Evolutionary conservation across 139 green algal genomes (phyloP).

Genomic region (Nannochloris sp.): DNA sequence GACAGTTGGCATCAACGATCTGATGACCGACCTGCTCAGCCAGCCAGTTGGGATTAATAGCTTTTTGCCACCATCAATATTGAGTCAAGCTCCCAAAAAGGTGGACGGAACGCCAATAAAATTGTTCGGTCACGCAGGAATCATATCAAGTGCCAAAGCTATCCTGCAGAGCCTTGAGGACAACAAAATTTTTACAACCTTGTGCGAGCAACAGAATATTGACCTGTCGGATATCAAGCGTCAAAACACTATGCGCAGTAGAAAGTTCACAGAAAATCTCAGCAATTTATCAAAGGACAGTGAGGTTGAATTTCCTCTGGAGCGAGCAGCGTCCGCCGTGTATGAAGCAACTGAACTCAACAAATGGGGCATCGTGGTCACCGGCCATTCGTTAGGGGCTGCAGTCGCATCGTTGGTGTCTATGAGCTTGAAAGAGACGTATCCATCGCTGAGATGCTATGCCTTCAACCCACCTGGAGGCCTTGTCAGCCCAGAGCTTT

Average conservation of each 20-base stretch:
- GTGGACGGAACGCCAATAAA: conserved; percentile 5
- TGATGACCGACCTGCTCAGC: conserved; percentile 22
- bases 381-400: conserved; percentile 39
- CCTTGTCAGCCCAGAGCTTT: conserved; percentile 28
- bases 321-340: conserved; percentile 12
- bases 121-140: conserved; percentile 29
- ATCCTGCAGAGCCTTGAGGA: conserved; percentile 38
- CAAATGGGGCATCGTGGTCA: conserved; percentile 34
- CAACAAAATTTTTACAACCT: conserved; percentile 20
- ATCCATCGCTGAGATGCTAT: conserved; percentile 31
- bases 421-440: conserved; percentile 33
- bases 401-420: conserved; percentile 34
- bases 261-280: neutral
- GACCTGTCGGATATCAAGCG: neutral
- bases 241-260: neutral
- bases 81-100: neutral
- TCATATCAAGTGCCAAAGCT: conserved; percentile 27
- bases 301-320: neutral
- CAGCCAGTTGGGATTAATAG: conserved; percentile 9
- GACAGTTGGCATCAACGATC: conserved; percentile 17
- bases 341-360: conserved; percentile 9
- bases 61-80: conserved; percentile 3
- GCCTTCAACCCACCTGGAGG: conserved; percentile 36
- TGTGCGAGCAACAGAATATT: neutral
- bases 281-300: neutral